These are phyloP conservation scores for Gigaspora rosea DNA, from an alignment of 192 early-diverging fungal species.

Conservation along the genomic window DNA sequence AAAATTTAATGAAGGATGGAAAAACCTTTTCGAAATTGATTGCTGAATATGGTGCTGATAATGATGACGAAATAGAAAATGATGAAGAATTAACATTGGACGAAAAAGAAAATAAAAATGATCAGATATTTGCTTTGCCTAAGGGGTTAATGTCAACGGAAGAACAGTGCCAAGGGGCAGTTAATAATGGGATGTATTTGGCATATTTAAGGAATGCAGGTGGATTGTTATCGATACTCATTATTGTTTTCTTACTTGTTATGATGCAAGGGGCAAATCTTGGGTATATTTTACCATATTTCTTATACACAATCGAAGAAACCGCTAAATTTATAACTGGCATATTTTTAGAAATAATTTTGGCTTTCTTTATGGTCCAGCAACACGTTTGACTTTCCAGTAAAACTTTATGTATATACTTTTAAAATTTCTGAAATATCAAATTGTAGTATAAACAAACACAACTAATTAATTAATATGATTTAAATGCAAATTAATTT, in stretches of 20 bases:
- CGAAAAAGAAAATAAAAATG: conserved; percentile 17
- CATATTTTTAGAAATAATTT: no score
- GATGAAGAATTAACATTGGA: conserved; percentile 29
- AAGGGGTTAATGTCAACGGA: conserved; percentile 78
- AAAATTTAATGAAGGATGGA: conserved; percentile 63
- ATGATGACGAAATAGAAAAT: conserved; percentile 51
- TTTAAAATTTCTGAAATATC: not conserved
- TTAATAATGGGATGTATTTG: conserved; percentile 59
- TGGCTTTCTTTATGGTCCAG: no score
- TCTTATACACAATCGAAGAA: no score
- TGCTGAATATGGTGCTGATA: conserved; percentile 45
- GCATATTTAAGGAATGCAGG: conserved; percentile 65
- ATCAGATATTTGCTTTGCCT: not conserved
- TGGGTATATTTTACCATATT: conserved; percentile 48
- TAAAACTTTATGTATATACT: no score
- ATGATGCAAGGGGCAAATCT: conserved; percentile 59
- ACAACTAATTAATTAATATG: not conserved
- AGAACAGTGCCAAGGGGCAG: conserved; percentile 75
- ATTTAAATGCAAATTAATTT: not conserved
- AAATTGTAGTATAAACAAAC: not conserved
- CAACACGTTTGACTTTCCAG: no score
- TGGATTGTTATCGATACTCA: conserved; percentile 50
- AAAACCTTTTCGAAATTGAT: conserved; percentile 62
- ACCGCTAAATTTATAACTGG: no score
- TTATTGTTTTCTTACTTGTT: conserved; percentile 50